Evolutionary conservation across 495 filamentous ascomycete species (phyloP).

Genomic region (Amniculicola lignicola): DNA sequence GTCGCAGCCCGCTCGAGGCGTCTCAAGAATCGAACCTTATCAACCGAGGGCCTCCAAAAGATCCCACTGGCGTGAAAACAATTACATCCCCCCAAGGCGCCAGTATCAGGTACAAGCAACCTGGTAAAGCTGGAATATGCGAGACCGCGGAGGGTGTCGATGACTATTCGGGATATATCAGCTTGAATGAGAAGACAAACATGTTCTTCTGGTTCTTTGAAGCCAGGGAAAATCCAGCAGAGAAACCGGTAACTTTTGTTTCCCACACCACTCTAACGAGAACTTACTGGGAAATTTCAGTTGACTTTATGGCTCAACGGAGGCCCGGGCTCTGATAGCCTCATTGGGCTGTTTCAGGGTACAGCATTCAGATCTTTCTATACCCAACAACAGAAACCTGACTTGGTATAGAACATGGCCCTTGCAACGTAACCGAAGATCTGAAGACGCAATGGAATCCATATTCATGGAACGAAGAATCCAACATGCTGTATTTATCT

Average conservation of each 20-base stretch:
- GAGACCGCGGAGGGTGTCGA: conserved; percentile 42
- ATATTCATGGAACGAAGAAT: conserved; percentile 69
- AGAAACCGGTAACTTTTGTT: conserved; percentile 31
- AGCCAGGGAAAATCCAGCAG: conserved; percentile 27
- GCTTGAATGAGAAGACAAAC: conserved; percentile 23
- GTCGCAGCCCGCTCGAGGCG: no score
- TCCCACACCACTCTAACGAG: background rate
- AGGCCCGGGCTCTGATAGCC: conserved; percentile 58
- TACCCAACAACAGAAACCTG: background rate
- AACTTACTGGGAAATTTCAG: conserved; percentile 4
- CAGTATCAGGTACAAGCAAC: conserved; percentile 53
- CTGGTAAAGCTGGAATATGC: conserved; percentile 49
- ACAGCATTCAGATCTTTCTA: background rate
- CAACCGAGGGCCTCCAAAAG: conserved; percentile 26
- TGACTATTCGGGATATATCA: conserved; percentile 34
- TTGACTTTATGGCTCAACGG: conserved; percentile 43
- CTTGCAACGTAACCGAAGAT: conserved; percentile 56
- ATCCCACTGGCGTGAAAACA: conserved; percentile 55
- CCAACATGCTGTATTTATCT: conserved; percentile 74
- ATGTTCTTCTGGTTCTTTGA: conserved; percentile 40
- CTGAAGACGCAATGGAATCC: conserved; percentile 55
- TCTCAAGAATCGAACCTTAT: conserved; percentile 14
- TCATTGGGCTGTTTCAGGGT: conserved; percentile 67
- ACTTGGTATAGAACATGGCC: conserved; percentile 50
- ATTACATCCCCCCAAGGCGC: conserved; percentile 57